Evolutionary conservation across 139 green algal species (phyloP).

Genomic region (Zygnema cylindricum): DNA sequence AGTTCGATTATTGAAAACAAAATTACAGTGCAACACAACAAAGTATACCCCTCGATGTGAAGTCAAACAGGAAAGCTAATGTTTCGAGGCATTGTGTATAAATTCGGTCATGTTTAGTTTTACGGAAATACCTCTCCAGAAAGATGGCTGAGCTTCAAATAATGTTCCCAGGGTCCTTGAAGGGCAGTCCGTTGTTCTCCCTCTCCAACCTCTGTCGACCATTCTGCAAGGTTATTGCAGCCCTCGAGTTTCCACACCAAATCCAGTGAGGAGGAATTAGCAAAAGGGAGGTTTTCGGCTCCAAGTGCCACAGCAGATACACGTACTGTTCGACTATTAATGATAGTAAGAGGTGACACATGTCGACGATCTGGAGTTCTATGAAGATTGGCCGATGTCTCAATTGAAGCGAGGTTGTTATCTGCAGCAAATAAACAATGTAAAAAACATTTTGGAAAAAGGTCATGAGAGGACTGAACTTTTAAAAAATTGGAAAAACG

Average conservation of each 20-base stretch:
- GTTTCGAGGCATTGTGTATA: too few relatives aligned
- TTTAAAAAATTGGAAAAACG: too few relatives aligned
- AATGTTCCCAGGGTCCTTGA: conserved; percentile 21
- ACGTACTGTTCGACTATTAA: conserved; percentile 33
- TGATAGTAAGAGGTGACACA: conserved; percentile 19
- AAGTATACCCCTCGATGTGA: too few relatives aligned
- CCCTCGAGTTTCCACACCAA: conserved; percentile 42
- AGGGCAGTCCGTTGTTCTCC: neutral
- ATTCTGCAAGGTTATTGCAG: conserved; percentile 32
- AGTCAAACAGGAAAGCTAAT: too few relatives aligned
- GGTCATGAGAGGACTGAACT: too few relatives aligned
- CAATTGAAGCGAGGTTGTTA: conserved; percentile 21
- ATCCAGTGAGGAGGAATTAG: conserved; percentile 40
- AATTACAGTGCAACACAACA: too few relatives aligned
- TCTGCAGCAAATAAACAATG: too few relatives aligned
- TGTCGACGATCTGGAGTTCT: neutral
- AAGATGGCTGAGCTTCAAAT: conserved; percentile 5
- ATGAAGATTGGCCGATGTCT: conserved; percentile 5
- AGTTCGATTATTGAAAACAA: too few relatives aligned
- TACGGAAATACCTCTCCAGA: conserved; percentile 10
- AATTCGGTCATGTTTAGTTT: neutral
- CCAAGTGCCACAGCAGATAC: conserved; percentile 40
- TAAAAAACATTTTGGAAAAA: too few relatives aligned
- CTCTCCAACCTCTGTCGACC: neutral
- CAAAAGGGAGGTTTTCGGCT: neutral